Evolutionary conservation across 768 basidiomycete genomes (phyloP).

Genomic region (Amanita exitialis): DNA sequence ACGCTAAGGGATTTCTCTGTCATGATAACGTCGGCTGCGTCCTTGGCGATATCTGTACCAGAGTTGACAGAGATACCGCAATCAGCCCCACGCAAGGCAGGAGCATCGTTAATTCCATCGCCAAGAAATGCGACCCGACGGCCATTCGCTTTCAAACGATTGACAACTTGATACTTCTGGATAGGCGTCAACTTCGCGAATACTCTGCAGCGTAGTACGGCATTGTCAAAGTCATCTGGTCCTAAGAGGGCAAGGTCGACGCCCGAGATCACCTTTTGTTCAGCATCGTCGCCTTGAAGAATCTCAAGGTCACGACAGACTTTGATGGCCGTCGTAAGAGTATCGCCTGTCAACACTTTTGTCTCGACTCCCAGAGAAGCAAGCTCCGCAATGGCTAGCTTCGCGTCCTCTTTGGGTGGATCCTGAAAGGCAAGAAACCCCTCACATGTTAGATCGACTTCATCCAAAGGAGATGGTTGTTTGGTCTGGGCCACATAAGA

Average conservation of each 20-base stretch:
- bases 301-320: conserved; percentile 26
- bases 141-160: neutral
- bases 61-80: conserved; percentile 12
- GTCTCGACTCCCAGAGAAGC: neutral
- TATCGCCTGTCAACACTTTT: conserved; percentile 25
- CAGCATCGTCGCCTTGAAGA: conserved; percentile 9
- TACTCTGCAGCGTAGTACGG: neutral
- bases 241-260: conserved; percentile 16
- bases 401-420: neutral
- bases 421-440: neutral
- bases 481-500: neutral
- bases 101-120: neutral
- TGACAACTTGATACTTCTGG: conserved; percentile 7
- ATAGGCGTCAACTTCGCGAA: conserved; percentile 7
- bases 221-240: neutral
- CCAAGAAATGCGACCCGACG: conserved; percentile 2
- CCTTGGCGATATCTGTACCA: conserved; percentile 21
- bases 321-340: conserved; percentile 23
- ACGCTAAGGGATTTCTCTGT: conserved; percentile 25
- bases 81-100: conserved; percentile 8
- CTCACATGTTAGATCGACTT: neutral
- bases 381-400: neutral
- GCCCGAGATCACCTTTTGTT: neutral
- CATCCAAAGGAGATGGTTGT: neutral
- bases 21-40: conserved; percentile 25